Evolutionary conservation across 441 rosid genomes (phyloP), one percentile per base, ranked within the genome.

Genomic region (Mallotus japonicus): DNA sequence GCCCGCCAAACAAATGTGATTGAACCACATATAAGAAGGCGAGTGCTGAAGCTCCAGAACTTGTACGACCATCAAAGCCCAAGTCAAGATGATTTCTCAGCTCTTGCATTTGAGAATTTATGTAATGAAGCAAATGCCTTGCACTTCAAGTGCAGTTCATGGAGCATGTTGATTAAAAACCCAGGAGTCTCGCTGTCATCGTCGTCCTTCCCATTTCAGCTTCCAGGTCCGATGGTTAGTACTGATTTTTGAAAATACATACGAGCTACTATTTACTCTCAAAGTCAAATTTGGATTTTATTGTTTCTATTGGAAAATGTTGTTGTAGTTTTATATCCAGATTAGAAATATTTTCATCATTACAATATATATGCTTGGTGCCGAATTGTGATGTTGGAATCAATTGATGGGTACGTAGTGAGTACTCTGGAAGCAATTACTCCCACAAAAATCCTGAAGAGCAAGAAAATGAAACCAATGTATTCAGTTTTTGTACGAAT

Each of bases 391-490:
- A 66, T 37, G 5, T n/a, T 40, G 56, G 75, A 53, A 34, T 64
- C 61, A 66, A 71, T 16, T 65, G 67, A 71, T 76, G 75, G 50
- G 68, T 47, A 64, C 28, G 28, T 24, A 24, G 71, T 46, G 51
- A 49, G 59, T 34, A 49, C 54, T n/a, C 11, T 19, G 46, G 65
- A 70, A 70, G 67, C 65, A 50, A 22, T 19, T 6, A 19, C 28
- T 58, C 71, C 69, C 32, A 19, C 28, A 11, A 76, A 16, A 22
- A 24, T 62, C 56, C 74, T 65, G 6, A 8, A n/a, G 19, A 67
- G 59, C 62, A 72, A 24, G 79, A 72, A 54, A 60, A 49, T 72
- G n/a, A 2, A 8, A 51, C 28, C 9, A 19, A 66, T 51, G 57
- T 14, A 17, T 16, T 15, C 61, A n/a, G 44, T 20, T n/a, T 50